phyloP scores from a whole-genome alignment of 257 asterid genomes.

The Solanum pennellii region DNA sequence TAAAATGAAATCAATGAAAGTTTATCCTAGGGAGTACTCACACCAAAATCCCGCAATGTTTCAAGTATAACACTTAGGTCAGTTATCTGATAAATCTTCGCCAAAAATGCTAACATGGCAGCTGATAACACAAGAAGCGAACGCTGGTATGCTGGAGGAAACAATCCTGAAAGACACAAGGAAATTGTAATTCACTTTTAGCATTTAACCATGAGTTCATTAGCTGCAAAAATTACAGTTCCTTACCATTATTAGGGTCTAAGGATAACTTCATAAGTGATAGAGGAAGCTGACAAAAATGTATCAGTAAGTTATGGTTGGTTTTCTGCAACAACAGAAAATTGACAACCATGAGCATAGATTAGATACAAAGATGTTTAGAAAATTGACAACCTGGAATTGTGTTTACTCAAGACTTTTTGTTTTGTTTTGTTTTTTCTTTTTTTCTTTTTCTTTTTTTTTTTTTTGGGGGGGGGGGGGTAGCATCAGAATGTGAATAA shows the following conservation, averaged over 20 bases:
- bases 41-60: constrained; percentile 44
- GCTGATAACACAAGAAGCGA: constrained; percentile 66
- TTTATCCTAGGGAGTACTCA: constrained; percentile 27
- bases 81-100: constrained; percentile 53
- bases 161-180: constrained; percentile 34
- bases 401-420: not conserved
- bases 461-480: no score
- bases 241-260: constrained; percentile 48
- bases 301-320: constrained; percentile 34
- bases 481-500: not conserved
- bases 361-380: not conserved
- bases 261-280: constrained; percentile 66
- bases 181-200: not conserved
- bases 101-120: constrained; percentile 67
- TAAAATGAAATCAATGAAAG: not conserved
- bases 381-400: not conserved
- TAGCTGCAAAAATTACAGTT: not conserved
- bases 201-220: not conserved
- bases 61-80: constrained; percentile 44
- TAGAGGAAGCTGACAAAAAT: constrained; percentile 76
- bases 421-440: not conserved
- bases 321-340: constrained; percentile 42
- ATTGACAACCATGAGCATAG: not conserved
- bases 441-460: not conserved
- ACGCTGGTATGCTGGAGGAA: constrained; percentile 62